Evolutionary conservation across 306 rosid genomes (phyloP), one percentile per base, ranked within the genome.

Genomic region (Luffa aegyptiaca): DNA sequence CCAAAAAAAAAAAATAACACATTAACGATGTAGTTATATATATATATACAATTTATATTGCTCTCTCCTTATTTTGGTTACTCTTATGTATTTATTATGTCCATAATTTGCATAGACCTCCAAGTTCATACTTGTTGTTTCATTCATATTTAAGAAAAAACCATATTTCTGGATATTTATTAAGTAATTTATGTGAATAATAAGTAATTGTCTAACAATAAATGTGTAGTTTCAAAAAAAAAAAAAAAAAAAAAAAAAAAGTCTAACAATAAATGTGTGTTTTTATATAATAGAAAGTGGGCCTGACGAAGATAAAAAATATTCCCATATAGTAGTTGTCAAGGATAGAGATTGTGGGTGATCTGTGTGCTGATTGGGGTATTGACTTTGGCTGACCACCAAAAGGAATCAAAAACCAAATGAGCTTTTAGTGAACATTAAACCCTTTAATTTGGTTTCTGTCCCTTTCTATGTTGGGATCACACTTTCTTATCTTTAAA

Each of bases 381-480:
- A 66, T 66, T 66, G 73, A 66, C 73, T 39, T 66, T 37, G 46
- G 46, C 8, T 42, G 12, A 65, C 5, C 5, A 64, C 2, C 21
- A 64, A 36, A 64, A 36, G 71, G 71, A 64, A 64, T 64, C 45
- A 64, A 36, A 62, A 64, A 18, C 45, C 20, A 64, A 64, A 16
- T 36, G 10, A 64, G 26, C 26, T 3, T 64, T 35, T 41, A 2
- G 75, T 68, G 33, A 68, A 71, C 56, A 44, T 21, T 45, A 71
- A 42, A 71, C 10, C 56, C 55, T 71, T 71, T 46, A 45, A 45
- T 71, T 71, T 71, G 76, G 57, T 71, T 70, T 71, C 35, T 71
- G 76, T 71, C 76, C 2, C 57, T 71, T 46, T 69, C 75, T 42
- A 42, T 42, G 36, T n/a, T 69, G 75, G 51, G 17, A 41, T 69